Percentiles rank a stretch among this genome's conserved stretches.
phyloP scores from a whole-genome alignment of 73 alveolate genomes.

The Loxodes magnus region DNA sequence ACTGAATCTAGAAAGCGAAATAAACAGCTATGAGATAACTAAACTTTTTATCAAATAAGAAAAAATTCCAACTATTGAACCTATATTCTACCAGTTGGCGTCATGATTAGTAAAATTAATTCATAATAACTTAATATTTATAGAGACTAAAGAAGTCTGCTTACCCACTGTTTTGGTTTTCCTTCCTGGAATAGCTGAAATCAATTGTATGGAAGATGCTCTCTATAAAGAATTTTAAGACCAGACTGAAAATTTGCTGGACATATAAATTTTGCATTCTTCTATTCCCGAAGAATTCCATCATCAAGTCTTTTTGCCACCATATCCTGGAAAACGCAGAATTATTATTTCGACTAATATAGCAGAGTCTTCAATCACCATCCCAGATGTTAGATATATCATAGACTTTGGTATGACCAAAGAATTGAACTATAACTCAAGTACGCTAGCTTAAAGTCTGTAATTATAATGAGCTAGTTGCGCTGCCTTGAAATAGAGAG shows the following conservation, averaged over 20 bases:
- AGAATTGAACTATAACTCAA: constrained; percentile 81
- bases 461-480: constrained; percentile 81
- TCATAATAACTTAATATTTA: constrained; percentile 18
- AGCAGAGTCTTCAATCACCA: constrained; percentile 96
- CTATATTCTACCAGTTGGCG: constrained; percentile 5
- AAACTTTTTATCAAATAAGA: too few relatives aligned
- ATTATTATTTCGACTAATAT: constrained; percentile 90
- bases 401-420: constrained; percentile 90
- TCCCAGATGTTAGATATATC: constrained; percentile 84
- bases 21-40: too few relatives aligned
- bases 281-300: constrained; percentile 18
- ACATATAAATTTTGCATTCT: constrained; percentile 7
- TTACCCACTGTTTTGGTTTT: constrained; percentile 54
- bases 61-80: background rate
- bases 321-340: constrained; percentile 59
- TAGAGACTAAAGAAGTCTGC: constrained; percentile 14
- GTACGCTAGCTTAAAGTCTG: constrained; percentile 65
- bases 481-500: constrained; percentile 89
- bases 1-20: too few relatives aligned
- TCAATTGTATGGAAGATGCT: constrained; percentile 15
- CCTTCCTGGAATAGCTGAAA: constrained; percentile 79
- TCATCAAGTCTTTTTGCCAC: background rate
- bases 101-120: background rate
- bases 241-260: background rate
- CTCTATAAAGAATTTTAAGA: constrained; percentile 4